phyloP scores from a whole-genome alignment of 1,284 basidiomycete species.

The Tilletia horrida region DNA sequence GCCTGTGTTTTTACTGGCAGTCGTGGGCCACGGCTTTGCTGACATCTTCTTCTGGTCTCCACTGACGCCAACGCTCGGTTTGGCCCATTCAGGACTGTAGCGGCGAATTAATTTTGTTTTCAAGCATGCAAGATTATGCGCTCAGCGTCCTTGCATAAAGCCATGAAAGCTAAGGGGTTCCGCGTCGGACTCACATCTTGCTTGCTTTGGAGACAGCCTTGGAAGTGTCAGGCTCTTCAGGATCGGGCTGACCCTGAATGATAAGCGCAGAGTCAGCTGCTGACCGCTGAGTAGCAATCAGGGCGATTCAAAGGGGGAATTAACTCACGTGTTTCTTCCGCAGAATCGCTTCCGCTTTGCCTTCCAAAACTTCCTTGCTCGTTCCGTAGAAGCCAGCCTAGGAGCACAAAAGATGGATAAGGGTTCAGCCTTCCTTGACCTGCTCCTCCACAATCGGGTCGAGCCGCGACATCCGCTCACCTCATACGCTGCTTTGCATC shows the following conservation, averaged over 20 bases:
- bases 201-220: constrained; percentile 8
- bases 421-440: too few species aligned
- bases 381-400: constrained; percentile 32
- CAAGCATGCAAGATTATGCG: too few species aligned
- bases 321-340: constrained; percentile 34
- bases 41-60: constrained; percentile 16
- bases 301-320: neutral
- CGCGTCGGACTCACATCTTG: neutral
- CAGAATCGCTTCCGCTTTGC: constrained; percentile 38
- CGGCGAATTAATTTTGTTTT: too few species aligned
- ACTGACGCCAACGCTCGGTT: constrained; percentile 25
- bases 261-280: neutral
- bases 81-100: constrained; percentile 45
- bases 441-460: too few species aligned
- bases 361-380: constrained; percentile 41
- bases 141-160: too few species aligned
- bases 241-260: constrained; percentile 13
- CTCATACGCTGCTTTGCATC: constrained; percentile 37
- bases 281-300: neutral
- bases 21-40: too few species aligned
- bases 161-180: neutral
- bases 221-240: constrained; percentile 2
- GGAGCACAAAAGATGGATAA: neutral
- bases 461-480: neutral
- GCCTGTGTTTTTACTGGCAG: neutral